Evolutionary conservation across 2,329 filamentous ascomycete species (phyloP), one percentile per base, ranked within the genome.

Genomic region (Aureobasidium sp.): DNA sequence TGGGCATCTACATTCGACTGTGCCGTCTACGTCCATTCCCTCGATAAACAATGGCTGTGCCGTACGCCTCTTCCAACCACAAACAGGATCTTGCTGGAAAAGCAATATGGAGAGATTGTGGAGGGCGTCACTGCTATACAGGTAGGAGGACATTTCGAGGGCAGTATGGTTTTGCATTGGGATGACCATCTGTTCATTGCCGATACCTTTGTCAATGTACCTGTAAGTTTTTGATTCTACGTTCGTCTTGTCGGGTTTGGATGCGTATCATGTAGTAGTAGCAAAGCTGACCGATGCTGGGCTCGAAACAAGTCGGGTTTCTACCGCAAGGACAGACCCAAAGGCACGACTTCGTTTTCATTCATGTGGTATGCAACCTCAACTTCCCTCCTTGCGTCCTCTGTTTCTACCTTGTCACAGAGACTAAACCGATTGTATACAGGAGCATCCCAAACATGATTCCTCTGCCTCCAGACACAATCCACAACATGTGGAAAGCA

Each of bases 121-220:
- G 67, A 78, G 0, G 84, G 82, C 0, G 78, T 86, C 3, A 81
- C 76, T 35, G 84, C 82, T 0, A 78, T 93, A 57, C 90, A 90
- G 72, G 79, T 87, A 0, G 89, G 89, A 0, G 90, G 90, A 0
- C 90, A 95, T 75, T 94, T 94, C 68, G 86, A 87, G 0, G 90
- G 90, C 0, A 89, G 85, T 66, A 74, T 88, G 63, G 84, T 91
- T 3, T 70, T 89, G 64, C 79, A 87, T 27, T 89, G 83, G 73
- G 79, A 81, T 19, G 73, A 75, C 0, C 80, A 79, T 52, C 74
- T 94, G n/a, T 80, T 93, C 63, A 81, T 91, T 62, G 89, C 90
- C 6, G 90, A 95, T 73, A 90, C 88, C 3, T 80, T 94, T 52
- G 79, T 90, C 66, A 88, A 85, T 27, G 87, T 88, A 3, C 87